Base-by-base conservation (phyloP, 305 asterid genomes). In the Plantago lanceolata region DNA sequence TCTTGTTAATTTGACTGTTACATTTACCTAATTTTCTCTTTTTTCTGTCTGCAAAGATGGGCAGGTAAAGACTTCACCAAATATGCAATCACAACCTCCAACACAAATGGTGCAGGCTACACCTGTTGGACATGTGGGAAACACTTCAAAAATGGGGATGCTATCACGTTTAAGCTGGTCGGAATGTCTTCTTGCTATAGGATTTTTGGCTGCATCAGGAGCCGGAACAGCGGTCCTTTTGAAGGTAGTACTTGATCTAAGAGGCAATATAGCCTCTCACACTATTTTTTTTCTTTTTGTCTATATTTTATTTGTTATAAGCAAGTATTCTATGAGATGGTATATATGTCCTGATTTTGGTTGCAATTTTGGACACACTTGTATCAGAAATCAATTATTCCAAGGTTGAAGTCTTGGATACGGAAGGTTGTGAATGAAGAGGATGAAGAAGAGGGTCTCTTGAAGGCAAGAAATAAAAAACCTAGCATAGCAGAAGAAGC, bases 391-490 rank as follows among this genome's bases (percentile, higher is more conserved):
- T 57, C 87, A 54, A 59, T 93, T 63, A 64, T 89, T 63, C 99
- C 97, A 19, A 76, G 84, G 73, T 73, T 93, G 69, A 93, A 89
- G 85, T 85, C 96, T 54, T 93, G 99, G 99, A 82, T 93, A 53
- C 94, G 94, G 71, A 84, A 79, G 81, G 84, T 85, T 74, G 88
- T 78, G 53, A 35, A 65, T 61, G 95, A 87, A 66, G 96, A 85
- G 69, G 82, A 77, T 78, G 92, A 78, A 33, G 81, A 79, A 48
- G 79, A 75, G 73, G 77, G 63, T 60, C 71, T 24, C 48, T 54
- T 63, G 28, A 74, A 68, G 76, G 73, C 75, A 73, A 49, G 52
- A 19, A 51, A 59, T 44, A 61, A 75, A 40, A 89, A 76, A 75
- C 92, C 88, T 51, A 87, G 71, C 77, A 58, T 82, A 59, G 96